Percentiles rank a stretch among this genome's conserved stretches.
Evolutionary conservation across 2,329 filamentous ascomycete species (phyloP).

Genomic region (Apiospora pterosperma): DNA sequence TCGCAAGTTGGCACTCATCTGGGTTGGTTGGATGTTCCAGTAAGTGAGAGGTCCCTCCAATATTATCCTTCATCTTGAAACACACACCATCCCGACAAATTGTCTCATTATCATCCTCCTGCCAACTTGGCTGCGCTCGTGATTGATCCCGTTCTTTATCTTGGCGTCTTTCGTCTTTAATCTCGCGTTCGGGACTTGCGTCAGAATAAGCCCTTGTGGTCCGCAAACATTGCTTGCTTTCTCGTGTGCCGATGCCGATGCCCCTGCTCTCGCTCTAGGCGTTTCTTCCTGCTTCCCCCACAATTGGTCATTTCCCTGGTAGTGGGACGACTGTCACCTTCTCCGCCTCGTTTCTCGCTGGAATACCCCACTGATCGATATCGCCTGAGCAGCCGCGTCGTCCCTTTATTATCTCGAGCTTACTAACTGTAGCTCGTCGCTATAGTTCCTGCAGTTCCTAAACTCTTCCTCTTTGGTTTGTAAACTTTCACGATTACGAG

Average conservation of each 20-base stretch:
- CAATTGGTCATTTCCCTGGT: constrained; percentile 2
- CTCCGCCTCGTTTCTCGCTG: constrained; percentile 1
- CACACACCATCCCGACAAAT: not conserved
- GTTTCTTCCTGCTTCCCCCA: constrained; percentile 2
- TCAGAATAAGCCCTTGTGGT: not conserved
- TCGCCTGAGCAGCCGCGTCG: not conserved
- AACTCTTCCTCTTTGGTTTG: not conserved
- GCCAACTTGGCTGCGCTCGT: not conserved
- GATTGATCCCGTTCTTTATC: not conserved
- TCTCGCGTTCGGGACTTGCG: not conserved
- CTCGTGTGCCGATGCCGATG: not conserved
- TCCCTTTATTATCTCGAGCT: not conserved
- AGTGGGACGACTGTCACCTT: constrained; percentile 4
- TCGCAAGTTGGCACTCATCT: not conserved
- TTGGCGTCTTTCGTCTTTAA: not conserved
- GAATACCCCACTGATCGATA: constrained; percentile 4
- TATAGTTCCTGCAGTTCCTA: not conserved
- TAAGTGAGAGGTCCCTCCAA: not conserved
- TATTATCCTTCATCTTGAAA: not conserved
- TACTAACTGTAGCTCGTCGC: not conserved
- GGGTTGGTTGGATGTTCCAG: not conserved
- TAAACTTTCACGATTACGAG: not conserved
- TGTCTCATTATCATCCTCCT: not conserved
- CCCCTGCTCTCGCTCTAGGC: too few species aligned
- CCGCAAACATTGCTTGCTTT: not conserved